Percentiles rank a stretch among this genome's conserved stretches.
phyloP scores from a whole-genome alignment of 2,329 filamentous ascomycete species.

The Cercospora sp. region DNA sequence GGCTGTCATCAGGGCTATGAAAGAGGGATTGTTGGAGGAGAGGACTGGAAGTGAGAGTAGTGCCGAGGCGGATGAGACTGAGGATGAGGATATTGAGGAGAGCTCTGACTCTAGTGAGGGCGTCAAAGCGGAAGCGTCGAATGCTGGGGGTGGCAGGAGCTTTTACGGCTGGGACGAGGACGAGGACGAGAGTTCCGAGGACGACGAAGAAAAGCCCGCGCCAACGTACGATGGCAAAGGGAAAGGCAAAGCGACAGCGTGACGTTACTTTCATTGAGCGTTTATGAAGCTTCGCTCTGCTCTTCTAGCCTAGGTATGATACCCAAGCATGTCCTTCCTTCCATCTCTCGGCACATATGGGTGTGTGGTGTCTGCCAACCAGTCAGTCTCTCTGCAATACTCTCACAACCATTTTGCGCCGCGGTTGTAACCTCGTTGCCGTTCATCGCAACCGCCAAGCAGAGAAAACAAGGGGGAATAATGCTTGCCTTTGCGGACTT shows the following conservation, averaged over 20 bases:
- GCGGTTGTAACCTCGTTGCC: not conserved
- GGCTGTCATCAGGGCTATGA: constrained; percentile 71
- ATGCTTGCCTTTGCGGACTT: not conserved
- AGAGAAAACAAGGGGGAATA: not conserved
- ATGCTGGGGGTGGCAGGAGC: constrained; percentile 42
- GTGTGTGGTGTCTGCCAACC: not conserved
- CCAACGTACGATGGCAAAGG: constrained; percentile 45
- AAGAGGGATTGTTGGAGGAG: constrained; percentile 57
- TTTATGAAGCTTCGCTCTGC: not conserved
- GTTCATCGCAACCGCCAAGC: not conserved
- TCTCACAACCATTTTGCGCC: not conserved
- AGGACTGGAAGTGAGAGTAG: constrained; percentile 44
- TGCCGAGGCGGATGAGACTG: constrained; percentile 39
- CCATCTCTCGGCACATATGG: not conserved
- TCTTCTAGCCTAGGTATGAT: constrained; percentile 7
- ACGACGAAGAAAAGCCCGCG: constrained; percentile 44
- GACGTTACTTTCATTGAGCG: not conserved
- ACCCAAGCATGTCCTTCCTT: not conserved
- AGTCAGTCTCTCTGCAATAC: not conserved
- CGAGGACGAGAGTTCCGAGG: constrained; percentile 46
- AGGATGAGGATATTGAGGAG: constrained; percentile 35
- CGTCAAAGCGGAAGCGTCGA: constrained; percentile 41
- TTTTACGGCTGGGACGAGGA: constrained; percentile 82
- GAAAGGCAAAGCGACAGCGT: constrained; percentile 39
- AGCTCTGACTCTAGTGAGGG: constrained; percentile 36